Base-by-base conservation (phyloP, 192 early-diverging fungal genomes). In the Backusella tarrabulga region DNA sequence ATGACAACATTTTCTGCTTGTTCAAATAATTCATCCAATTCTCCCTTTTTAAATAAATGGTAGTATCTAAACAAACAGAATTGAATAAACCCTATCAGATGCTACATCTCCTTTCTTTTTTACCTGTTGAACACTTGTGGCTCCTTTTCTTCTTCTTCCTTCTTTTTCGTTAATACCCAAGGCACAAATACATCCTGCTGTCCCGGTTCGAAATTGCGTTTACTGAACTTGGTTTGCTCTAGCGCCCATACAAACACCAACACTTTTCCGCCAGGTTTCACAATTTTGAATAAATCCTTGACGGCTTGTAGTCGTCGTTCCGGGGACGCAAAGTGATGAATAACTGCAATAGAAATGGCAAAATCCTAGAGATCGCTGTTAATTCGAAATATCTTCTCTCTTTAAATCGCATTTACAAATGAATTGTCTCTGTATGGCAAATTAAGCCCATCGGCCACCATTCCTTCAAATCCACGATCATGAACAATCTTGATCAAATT, bases 241-340 rank as follows among this genome's bases (percentile, higher is more conserved):
- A 98, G 79, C 19, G 97, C 97, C 97, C 97, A 99, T 1, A 97
- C 97, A 88, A 96, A 98, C 19, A 97, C 90, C 42, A 99, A 82
- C 9, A 94, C 75, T 32, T 81, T 82, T 6, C 95, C 93, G 5
- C 91, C 93, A 0, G 89, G 83, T 60, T 86, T 77, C 6, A 95
- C 83, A n/a, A 96, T 90, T 32, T 96, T 76, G 12, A 95, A 71
- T 5, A 98, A 81, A 78, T 99, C 97, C 72, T 88, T 76, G 9
- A 97, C 86, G 0, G 97, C 97, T 3, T 75, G 76, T 8, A 84
- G 17, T 50, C 97, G 80, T 34, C 97, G 87, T 76, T 95, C 93
- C 0, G 87, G 84, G 0, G 92, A 88, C 6, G 96, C 91, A 42
- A 99, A 93, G 79, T 98, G 97, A 83, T 97, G 97, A 70, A 98